phyloP scores from a whole-genome alignment of 768 basidiomycete species.

The Mycena kentingensis region DNA sequence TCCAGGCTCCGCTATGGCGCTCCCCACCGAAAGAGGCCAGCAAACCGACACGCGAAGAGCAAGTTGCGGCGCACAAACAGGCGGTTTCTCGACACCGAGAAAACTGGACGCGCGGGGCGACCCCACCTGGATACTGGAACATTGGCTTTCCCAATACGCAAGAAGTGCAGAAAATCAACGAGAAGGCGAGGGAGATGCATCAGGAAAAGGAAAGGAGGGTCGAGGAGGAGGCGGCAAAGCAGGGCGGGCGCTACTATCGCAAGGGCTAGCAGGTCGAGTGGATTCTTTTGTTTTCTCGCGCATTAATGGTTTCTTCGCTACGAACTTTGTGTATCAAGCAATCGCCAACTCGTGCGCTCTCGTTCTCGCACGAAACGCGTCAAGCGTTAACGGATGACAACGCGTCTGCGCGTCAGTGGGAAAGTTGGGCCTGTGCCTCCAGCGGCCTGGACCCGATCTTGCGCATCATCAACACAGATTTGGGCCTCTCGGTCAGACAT shows the following conservation, averaged over 20 bases:
- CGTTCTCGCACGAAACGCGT: no score
- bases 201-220: constrained; percentile 48
- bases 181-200: constrained; percentile 54
- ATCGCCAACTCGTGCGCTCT: background rate
- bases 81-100: constrained; percentile 51
- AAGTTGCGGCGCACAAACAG: constrained; percentile 44
- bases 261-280: background rate
- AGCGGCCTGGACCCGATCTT: background rate
- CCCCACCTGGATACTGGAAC: constrained; percentile 69
- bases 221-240: constrained; percentile 51
- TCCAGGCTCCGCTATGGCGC: constrained; percentile 55
- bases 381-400: background rate
- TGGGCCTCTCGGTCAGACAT: constrained; percentile 6
- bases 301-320: background rate
- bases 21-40: constrained; percentile 32
- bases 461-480: constrained; percentile 17
- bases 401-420: background rate
- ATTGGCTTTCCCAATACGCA: constrained; percentile 72
- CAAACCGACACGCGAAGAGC: constrained; percentile 20
- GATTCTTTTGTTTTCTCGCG: background rate
- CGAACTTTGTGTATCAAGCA: background rate
- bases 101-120: constrained; percentile 51
- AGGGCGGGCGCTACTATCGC: constrained; percentile 18
- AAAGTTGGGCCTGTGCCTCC: background rate
- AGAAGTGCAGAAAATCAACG: constrained; percentile 57